Evolutionary conservation across 2,329 filamentous ascomycete species (phyloP), one percentile per base, ranked within the genome.

Genomic region (Diaporthe citriasiana): DNA sequence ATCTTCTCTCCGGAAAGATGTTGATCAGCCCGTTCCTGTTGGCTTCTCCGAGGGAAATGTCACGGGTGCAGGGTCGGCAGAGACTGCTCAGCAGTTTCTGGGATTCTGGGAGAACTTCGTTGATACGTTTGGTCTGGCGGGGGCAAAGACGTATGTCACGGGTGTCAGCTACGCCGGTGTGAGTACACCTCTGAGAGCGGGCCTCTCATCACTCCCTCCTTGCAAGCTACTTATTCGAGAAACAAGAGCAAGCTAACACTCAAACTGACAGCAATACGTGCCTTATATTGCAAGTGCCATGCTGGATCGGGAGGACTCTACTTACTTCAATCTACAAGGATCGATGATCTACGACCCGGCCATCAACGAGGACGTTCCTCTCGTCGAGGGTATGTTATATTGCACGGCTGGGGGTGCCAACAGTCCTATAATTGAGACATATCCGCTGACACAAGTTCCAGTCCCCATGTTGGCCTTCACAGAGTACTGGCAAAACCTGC

Each of bases 301-400:
- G 81, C 82, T 90, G 57, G 82, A 87, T 80, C 69, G 78, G 74
- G 85, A 85, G 50, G 82, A 87, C 75, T 30, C 38, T 45, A 47
- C 38, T 17, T 63, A 47, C 25, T 83, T 82, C 30, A 89, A 88
- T 74, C 83, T 82, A 47, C 12, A 71, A 27, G 71, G 73, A 47
- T 70, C 89, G 74, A 81, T 94, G 84, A 89, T 94, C 76, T 93
- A 93, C 80, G 91, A 94, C 77, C 92, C 92, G 0, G 87, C 86
- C 4, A 85, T 91, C n/a, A 88, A 88, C 35, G 86, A 88, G 35
- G 87, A 89, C 74, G 76, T 78, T 77, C 83, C 76, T 60, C 69
- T 55, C 17, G 72, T 70, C 17, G 22, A 70, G 33, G 69, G 69
- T 59, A 73, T 35, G 51, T 69, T 22, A 19, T 40, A 9, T 45